Conservation (phyloP, 805 yeast species). For the Yamadazyma phyllophila region DNA sequence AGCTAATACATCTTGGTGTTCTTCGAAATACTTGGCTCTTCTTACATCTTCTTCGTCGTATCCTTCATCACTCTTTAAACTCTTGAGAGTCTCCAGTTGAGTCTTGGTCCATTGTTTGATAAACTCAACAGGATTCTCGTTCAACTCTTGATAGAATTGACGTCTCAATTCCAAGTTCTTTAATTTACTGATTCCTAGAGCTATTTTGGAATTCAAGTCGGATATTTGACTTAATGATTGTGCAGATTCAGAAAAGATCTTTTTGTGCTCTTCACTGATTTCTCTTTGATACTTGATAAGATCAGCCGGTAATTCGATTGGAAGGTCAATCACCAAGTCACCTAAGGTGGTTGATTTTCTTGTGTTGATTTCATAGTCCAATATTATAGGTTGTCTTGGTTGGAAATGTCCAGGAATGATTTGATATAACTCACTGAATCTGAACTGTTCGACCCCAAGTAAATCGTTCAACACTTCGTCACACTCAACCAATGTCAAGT, state of each 20-base stretch:
- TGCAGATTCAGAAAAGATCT: constrained; percentile 42
- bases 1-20: constrained; percentile 60
- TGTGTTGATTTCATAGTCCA: constrained; percentile 75
- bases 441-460: constrained; percentile 51
- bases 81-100: constrained; percentile 81
- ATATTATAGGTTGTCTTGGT: constrained; percentile 76
- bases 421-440: constrained; percentile 72
- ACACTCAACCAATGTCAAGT: constrained; percentile 32
- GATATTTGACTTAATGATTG: constrained; percentile 45
- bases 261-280: constrained; percentile 33
- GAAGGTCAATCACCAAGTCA: constrained; percentile 73
- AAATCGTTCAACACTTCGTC: constrained; percentile 48
- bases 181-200: constrained; percentile 50
- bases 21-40: constrained; percentile 73
- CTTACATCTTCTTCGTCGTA: constrained; percentile 87
- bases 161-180: constrained; percentile 63
- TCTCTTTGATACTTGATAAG: constrained; percentile 37
- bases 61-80: constrained; percentile 85
- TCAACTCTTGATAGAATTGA: constrained; percentile 71
- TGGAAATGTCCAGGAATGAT: constrained; percentile 64
- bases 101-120: constrained; percentile 72
- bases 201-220: constrained; percentile 40
- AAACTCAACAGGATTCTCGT: constrained; percentile 75
- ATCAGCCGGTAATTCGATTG: constrained; percentile 40
- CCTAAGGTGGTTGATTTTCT: constrained; percentile 78